phyloP scores from a whole-genome alignment of 2,329 filamentous ascomycete genomes.

The Blumeria graminis region DNA sequence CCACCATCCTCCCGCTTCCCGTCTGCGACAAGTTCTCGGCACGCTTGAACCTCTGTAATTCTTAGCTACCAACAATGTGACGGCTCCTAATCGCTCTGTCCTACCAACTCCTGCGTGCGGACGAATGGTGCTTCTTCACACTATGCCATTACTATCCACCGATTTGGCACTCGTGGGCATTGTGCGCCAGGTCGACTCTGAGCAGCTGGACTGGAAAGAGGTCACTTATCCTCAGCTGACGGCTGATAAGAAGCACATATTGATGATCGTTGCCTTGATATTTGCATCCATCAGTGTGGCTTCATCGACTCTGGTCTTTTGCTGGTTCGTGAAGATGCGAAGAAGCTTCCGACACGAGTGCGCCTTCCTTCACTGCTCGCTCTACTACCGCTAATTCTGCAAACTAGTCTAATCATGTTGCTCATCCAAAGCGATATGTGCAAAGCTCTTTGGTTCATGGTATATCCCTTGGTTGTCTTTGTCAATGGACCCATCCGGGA shows the following conservation, averaged over 20 bases:
- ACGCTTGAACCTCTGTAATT: no score
- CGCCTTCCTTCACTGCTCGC: constrained; percentile 11
- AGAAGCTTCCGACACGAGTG: constrained; percentile 52
- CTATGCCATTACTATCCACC: neutral
- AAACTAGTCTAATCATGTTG: constrained; percentile 43
- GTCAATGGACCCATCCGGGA: constrained; percentile 24
- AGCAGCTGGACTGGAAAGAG: neutral
- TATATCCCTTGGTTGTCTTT: constrained; percentile 37
- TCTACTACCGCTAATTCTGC: neutral
- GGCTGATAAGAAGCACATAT: constrained; percentile 2
- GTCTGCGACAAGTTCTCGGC: no score
- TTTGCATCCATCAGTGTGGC: constrained; percentile 29
- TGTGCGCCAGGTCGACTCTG: neutral
- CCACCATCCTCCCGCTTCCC: no score
- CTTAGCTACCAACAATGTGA: neutral
- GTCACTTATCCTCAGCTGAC: neutral
- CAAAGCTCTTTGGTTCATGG: constrained; percentile 42
- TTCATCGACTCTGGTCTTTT: constrained; percentile 31
- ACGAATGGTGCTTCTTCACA: neutral
- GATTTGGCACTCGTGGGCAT: neutral
- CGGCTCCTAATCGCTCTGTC: neutral
- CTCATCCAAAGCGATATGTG: constrained; percentile 49
- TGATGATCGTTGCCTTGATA: constrained; percentile 16
- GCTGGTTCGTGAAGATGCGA: constrained; percentile 53
- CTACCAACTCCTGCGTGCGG: neutral